A percentile compares a stretch with the other conserved stretches of the same genome.
phyloP scores from a whole-genome alignment of 371 early-diverging fungal genomes.

The Actinomortierella wolfii region DNA sequence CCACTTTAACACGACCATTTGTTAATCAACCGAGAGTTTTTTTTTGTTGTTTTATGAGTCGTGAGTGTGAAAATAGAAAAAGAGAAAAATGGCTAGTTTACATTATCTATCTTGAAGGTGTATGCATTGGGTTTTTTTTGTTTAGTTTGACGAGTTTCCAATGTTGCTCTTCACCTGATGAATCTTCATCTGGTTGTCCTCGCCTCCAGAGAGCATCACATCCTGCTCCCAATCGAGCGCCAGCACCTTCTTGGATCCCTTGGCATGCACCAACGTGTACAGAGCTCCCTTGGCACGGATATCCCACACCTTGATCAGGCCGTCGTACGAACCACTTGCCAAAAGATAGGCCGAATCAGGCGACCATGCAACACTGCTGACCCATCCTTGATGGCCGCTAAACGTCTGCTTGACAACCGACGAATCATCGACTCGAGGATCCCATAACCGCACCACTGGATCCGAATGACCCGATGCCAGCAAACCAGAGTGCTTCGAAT shows the following conservation, averaged over 20 bases:
- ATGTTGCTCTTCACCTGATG: conserved; percentile 56
- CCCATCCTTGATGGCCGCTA: conserved; percentile 81
- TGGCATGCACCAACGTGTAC: conserved; percentile 60
- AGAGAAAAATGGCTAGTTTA: too few relatives aligned
- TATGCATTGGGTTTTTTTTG: too few relatives aligned
- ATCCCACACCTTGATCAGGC: conserved; percentile 93
- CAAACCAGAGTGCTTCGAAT: conserved; percentile 69
- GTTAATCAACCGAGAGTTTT: too few relatives aligned
- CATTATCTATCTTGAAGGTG: too few relatives aligned
- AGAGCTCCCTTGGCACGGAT: conserved; percentile 82
- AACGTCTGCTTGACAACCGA: conserved; percentile 81
- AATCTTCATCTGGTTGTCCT: conserved; percentile 78
- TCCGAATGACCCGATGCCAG: conserved; percentile 92
- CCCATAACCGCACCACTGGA: conserved; percentile 83
- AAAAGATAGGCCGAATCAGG: conserved; percentile 74
- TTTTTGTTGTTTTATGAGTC: too few relatives aligned
- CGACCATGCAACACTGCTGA: conserved; percentile 86
- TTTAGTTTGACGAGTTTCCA: too few relatives aligned
- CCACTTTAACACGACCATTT: too few relatives aligned
- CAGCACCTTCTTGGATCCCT: conserved; percentile 71
- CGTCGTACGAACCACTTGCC: conserved; percentile 86
- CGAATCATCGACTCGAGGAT: conserved; percentile 80
- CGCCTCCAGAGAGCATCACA: conserved; percentile 83
- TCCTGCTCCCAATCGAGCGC: conserved; percentile 80
- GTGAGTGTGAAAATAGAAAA: too few relatives aligned